Evolutionary conservation across 176 grass and related monocot genomes (phyloP), one percentile per base, ranked within the genome.

Genomic region (Bothriochloa decipiens): DNA sequence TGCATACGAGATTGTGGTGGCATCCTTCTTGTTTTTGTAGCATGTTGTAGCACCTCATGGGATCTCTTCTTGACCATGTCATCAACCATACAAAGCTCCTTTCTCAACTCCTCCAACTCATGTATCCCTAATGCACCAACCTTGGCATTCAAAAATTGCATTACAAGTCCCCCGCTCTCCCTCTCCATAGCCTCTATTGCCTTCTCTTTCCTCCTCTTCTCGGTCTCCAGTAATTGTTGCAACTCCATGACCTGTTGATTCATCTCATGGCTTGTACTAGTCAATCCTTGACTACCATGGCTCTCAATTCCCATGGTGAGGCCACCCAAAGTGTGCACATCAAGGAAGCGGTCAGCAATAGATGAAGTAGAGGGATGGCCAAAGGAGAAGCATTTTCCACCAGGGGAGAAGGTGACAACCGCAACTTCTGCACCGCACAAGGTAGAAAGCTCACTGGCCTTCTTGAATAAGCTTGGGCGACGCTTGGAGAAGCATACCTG

Each of bases 401-500:
- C 82, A 15, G 82, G 87, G 33, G 87, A 89, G 81, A 89, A 89
- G 27, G 84, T 73, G 42, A 89, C 76, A 11, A 85, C 62, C 22
- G 75, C 52, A 22, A 81, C 75, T 15, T 91, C 80, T 8, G 75
- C 75, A 8, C 89, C 75, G 26, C 89, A 91, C 0, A 91, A 75
- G 6, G 76, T 87, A 18, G 84, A 80, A 28, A 91, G 23, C 35
- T 91, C 84, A 18, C 85, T 84, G 4, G 89, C 81, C 75, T 91
- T 91, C 40, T 86, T 86, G 75, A 87, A 87, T 14, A 91, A 18
- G 13, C 84, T 76, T 10, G 82, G 73, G 12, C 85, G 53, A 5
- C 85, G 13, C 66, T 91, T 91, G 4, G 84, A 91, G 85, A 91
- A 87, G 71, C 89, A 80, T 50, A 80, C 53, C 43, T 63, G 65